Conservation (phyloP, 1,284 basidiomycete genomes). For the Cutaneotrichosporon sp. region DNA sequence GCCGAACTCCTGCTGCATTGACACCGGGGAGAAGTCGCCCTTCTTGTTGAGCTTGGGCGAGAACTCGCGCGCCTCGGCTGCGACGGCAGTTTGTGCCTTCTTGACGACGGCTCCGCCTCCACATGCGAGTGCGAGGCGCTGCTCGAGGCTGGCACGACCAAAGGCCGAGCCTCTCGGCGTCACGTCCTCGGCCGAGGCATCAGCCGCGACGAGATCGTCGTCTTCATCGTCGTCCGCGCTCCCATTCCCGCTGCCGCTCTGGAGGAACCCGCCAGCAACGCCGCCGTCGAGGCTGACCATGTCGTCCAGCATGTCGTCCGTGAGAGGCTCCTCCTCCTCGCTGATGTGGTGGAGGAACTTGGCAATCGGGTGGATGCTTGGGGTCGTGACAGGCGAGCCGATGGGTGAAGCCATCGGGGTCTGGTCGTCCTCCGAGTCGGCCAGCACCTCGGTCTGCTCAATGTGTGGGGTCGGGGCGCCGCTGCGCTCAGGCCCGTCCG, state of each 20-base stretch:
- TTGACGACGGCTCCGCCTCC: conserved; percentile 2
- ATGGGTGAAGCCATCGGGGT: conserved; percentile 11
- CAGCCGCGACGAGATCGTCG: conserved; percentile 16
- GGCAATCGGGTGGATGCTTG: conserved; percentile 11
- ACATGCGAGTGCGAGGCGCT: conserved; percentile 14
- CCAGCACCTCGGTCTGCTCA: background rate
- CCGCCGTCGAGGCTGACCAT: conserved; percentile 19
- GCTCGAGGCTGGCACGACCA: conserved; percentile 17
- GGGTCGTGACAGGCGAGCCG: background rate
- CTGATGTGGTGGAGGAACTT: conserved; percentile 23
- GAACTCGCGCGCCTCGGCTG: background rate
- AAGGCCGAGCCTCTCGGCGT: conserved; percentile 6
- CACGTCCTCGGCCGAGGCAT: background rate
- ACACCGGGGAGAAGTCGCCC: background rate
- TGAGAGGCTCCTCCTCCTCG: conserved; percentile 27
- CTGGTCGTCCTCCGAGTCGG: conserved; percentile 11
- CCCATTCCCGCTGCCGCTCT: background rate
- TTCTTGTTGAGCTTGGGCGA: background rate
- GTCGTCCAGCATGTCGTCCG: conserved; percentile 25
- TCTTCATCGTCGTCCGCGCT: conserved; percentile 14
- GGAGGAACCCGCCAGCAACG: conserved; percentile 1
- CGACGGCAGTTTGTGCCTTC: background rate
- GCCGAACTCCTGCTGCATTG: conserved; percentile 2
- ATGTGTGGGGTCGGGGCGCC: background rate
- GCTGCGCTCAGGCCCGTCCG: background rate